Evolutionary conservation across 2,329 filamentous ascomycete genomes (phyloP).

Genomic region (Arthroderma uncinatum): DNA sequence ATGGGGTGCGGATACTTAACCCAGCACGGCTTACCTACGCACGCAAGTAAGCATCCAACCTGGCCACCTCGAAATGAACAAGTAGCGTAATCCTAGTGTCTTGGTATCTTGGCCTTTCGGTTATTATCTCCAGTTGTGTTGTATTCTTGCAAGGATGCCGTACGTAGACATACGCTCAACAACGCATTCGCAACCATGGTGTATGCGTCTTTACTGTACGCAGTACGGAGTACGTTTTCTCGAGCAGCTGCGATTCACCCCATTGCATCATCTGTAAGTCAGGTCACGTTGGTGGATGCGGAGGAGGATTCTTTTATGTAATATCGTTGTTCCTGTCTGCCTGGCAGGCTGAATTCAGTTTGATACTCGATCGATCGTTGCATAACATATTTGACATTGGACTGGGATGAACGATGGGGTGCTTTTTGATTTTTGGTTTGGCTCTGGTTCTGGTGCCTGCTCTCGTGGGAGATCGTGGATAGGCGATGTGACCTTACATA

Average conservation of each 20-base stretch:
- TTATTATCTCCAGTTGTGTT: slow-evolving; percentile 3
- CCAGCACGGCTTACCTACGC: neutral
- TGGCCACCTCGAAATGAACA: neutral
- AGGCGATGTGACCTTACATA: neutral
- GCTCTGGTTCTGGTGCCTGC: neutral
- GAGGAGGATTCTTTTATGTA: neutral
- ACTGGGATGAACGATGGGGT: neutral
- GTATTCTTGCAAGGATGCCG: neutral
- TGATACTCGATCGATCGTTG: neutral
- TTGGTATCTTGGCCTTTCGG: slow-evolving; percentile 4
- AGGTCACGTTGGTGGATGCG: neutral
- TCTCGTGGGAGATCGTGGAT: neutral
- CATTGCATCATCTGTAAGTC: neutral
- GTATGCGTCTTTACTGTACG: neutral
- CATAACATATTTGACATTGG: neutral
- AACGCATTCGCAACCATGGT: neutral
- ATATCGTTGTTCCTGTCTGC: neutral
- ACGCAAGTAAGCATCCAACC: neutral
- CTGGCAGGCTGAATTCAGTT: neutral
- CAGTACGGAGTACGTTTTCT: neutral
- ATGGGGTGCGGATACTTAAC: neutral
- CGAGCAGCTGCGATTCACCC: neutral
- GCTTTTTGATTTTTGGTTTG: neutral
- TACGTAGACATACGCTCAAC: neutral
- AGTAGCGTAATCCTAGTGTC: neutral